Evolutionary conservation across 2,329 filamentous ascomycete species (phyloP).

Genomic region (Sporothrix pseudoabietina): DNA sequence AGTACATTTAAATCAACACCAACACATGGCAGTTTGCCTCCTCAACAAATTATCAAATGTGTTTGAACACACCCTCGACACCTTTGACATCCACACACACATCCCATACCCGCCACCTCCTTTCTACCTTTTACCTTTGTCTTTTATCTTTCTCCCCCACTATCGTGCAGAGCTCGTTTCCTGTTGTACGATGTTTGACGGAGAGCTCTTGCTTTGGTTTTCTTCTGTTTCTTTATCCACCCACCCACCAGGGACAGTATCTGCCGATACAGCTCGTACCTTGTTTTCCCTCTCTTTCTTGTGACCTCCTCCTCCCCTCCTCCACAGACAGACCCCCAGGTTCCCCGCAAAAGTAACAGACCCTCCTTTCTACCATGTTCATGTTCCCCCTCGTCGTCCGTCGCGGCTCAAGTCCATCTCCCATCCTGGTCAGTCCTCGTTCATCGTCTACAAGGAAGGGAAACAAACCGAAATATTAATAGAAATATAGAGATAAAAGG

Average conservation of each 20-base stretch:
- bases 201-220: background rate
- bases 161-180: background rate
- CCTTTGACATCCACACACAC: background rate
- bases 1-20: background rate
- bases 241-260: background rate
- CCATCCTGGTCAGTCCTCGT: background rate
- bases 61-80: background rate
- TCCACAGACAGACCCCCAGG: background rate
- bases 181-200: background rate
- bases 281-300: background rate
- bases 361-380: background rate
- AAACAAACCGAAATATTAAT: background rate
- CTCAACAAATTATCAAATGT: background rate
- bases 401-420: background rate
- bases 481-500: background rate
- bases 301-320: background rate
- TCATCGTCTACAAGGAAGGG: background rate
- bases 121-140: background rate
- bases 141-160: background rate
- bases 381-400: background rate
- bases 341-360: constrained; percentile 5
- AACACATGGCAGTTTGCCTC: background rate
- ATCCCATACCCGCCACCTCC: background rate
- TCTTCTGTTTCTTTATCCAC: background rate
- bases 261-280: constrained; percentile 10